These are phyloP conservation scores for Fusarium keratoplasticum DNA, from an alignment of 2,329 filamentous ascomycete genomes.

Conservation along the genomic window DNA sequence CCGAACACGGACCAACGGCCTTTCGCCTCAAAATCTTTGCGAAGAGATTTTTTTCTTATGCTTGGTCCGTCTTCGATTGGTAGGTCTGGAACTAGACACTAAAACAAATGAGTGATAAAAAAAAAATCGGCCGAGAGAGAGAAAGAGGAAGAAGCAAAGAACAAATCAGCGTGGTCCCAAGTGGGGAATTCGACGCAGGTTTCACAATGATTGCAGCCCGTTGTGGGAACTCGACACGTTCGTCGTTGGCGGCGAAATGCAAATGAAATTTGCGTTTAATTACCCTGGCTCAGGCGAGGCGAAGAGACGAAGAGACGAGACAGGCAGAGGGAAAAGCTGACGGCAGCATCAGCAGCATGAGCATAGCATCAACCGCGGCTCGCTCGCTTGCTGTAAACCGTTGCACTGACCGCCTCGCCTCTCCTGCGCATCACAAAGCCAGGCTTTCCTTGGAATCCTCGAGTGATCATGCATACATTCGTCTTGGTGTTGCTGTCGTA, in stretches of 20 bases:
- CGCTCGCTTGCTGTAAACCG: slow-evolving; percentile 11
- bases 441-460: slow-evolving; percentile 28
- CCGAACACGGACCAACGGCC: slow-evolving; percentile 36
- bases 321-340: not conserved
- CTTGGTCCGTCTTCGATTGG: not conserved
- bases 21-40: slow-evolving; percentile 3
- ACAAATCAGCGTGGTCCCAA: slow-evolving; percentile 4
- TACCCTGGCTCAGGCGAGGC: not conserved
- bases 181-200: slow-evolving; percentile 29
- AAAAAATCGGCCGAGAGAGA: slow-evolving; percentile 20
- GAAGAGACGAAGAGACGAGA: not conserved
- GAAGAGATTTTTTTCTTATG: not conserved
- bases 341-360: not conserved
- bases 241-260: slow-evolving; percentile 8
- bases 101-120: slow-evolving; percentile 29
- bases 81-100: not conserved
- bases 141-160: slow-evolving; percentile 17
- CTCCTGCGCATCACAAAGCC: slow-evolving; percentile 3
- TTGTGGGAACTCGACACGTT: slow-evolving; percentile 23
- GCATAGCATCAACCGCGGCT: slow-evolving; percentile 17
- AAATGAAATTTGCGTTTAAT: slow-evolving; percentile 28
- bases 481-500: slow-evolving; percentile 23
- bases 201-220: slow-evolving; percentile 21
- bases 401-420: slow-evolving; percentile 29
- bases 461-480: slow-evolving; percentile 31